phyloP scores from a whole-genome alignment of 257 asterid species.

The Henckelia pumila region DNA sequence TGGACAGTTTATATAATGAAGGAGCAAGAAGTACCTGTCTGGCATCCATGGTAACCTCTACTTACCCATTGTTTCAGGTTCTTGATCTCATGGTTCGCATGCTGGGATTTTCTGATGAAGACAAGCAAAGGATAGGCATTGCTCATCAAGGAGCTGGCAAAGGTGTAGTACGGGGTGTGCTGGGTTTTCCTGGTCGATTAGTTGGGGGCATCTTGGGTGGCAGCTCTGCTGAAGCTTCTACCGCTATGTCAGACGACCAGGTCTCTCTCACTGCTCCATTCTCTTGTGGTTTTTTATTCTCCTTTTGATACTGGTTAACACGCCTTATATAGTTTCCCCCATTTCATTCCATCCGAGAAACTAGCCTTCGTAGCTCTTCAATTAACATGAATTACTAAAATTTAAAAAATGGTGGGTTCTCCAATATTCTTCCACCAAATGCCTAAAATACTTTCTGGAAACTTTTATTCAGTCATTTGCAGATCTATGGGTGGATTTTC shows the following conservation, averaged over 20 bases:
- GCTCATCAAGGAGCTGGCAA: conserved; percentile 90
- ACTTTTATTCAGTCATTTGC: conserved; percentile 67
- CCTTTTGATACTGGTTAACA: conserved; percentile 14
- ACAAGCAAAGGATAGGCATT: conserved; percentile 82
- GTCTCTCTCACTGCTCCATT: conserved; percentile 31
- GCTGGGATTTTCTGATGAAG: conserved; percentile 98
- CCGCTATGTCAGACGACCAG: conserved; percentile 65
- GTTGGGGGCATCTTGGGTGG: conserved; percentile 91
- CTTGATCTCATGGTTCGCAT: conserved; percentile 94
- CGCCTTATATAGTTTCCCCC: neutral
- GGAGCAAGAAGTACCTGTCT: neutral
- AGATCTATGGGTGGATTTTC: conserved; percentile 98
- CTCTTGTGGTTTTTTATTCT: conserved; percentile 1
- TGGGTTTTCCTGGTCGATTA: conserved; percentile 90
- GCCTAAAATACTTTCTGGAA: conserved; percentile 22
- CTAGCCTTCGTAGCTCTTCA: neutral
- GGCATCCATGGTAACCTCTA: neutral
- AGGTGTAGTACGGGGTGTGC: conserved; percentile 95
- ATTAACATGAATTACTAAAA: neutral
- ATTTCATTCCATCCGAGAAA: neutral
- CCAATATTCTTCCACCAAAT: neutral
- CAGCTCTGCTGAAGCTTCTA: conserved; percentile 48
- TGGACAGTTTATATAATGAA: neutral
- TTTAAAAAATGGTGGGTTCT: neutral
- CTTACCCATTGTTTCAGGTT: conserved; percentile 47